Evolutionary conservation across 1,284 basidiomycete genomes (phyloP).

Genomic region (Cutaneotrichosporon arboriforme): DNA sequence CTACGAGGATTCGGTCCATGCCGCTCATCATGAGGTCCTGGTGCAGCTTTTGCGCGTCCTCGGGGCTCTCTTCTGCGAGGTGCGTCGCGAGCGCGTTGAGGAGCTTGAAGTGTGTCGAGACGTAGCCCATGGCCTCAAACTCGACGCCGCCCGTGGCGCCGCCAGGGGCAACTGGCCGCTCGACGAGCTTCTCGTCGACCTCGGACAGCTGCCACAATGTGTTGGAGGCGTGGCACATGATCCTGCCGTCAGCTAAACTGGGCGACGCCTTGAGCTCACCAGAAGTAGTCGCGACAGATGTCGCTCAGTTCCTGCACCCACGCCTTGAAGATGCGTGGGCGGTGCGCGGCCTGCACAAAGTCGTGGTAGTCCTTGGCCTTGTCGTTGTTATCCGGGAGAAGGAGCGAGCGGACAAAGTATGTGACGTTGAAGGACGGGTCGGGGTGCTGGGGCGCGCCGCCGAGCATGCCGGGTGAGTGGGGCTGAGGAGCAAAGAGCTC

Average conservation of each 20-base stretch:
- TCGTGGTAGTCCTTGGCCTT: conserved; percentile 56
- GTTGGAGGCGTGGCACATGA: conserved; percentile 94
- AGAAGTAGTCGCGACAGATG: conserved; percentile 92
- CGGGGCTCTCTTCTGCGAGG: conserved; percentile 59
- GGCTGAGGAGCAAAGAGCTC: conserved; percentile 58
- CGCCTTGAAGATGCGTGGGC: conserved; percentile 78
- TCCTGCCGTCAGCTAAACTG: conserved; percentile 47
- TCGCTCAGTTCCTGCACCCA: conserved; percentile 85
- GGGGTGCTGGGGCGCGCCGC: background rate
- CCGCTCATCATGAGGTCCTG: conserved; percentile 78
- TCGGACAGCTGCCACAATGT: conserved; percentile 77
- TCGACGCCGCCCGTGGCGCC: conserved; percentile 99
- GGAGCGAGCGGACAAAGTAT: conserved; percentile 34
- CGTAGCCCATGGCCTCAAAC: conserved; percentile 92
- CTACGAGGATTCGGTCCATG: conserved; percentile 57
- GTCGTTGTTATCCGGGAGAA: conserved; percentile 40
- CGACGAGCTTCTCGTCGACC: conserved; percentile 74
- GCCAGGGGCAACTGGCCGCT: conserved; percentile 87
- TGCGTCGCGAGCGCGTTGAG: conserved; percentile 68
- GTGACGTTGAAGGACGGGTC: conserved; percentile 17
- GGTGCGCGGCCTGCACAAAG: conserved; percentile 80
- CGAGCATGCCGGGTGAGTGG: background rate
- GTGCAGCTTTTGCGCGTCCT: conserved; percentile 69
- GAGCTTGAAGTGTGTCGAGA: conserved; percentile 75
- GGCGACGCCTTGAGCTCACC: conserved; percentile 51